Conservation (phyloP, 2,329 filamentous ascomycete genomes). For the Penicillium palitans region DNA sequence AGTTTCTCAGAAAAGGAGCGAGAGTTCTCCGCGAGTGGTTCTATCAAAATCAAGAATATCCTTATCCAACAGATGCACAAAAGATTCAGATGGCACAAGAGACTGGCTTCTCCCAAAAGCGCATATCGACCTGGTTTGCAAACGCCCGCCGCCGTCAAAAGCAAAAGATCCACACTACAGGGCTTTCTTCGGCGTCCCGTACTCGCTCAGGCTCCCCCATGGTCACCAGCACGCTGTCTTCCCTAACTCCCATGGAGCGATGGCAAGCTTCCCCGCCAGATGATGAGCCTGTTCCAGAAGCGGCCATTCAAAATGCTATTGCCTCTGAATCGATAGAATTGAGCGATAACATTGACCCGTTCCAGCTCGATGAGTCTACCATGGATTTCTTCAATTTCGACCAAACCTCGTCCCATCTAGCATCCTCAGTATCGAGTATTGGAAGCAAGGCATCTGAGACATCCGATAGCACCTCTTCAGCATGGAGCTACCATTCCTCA, state of each 20-base stretch:
- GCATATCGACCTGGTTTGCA: conserved; percentile 54
- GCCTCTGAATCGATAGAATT: conserved; percentile 6
- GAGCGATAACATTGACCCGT: conserved; percentile 11
- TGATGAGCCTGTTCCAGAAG: conserved; percentile 45
- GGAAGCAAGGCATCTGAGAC: conserved; percentile 32
- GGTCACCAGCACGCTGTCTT: conserved; percentile 36
- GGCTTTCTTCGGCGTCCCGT: conserved; percentile 25
- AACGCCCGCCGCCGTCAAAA: conserved; percentile 53
- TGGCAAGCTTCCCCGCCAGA: conserved; percentile 49
- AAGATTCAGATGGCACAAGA: conserved; percentile 44
- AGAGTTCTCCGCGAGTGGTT: conserved; percentile 51
- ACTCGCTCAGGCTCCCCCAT: conserved; percentile 48
- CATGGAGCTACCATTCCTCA: conserved; percentile 36
- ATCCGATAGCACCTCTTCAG: conserved; percentile 34
- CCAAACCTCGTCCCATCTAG: conserved; percentile 29
- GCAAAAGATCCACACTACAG: conserved; percentile 28
- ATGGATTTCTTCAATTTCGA: conserved; percentile 33
- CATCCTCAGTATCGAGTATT: conserved; percentile 35
- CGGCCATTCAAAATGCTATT: conserved; percentile 43
- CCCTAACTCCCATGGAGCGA: conserved; percentile 51
- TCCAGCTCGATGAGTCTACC: conserved; percentile 15
- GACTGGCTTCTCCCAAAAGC: conserved; percentile 49
- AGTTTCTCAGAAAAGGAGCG: conserved; percentile 49
- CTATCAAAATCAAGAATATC: conserved; percentile 47
- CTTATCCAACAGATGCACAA: conserved; percentile 52